A percentile compares a stretch with the other conserved stretches of the same genome.
phyloP scores from a whole-genome alignment of 306 rosid species.

The Trifolium fragiferum region DNA sequence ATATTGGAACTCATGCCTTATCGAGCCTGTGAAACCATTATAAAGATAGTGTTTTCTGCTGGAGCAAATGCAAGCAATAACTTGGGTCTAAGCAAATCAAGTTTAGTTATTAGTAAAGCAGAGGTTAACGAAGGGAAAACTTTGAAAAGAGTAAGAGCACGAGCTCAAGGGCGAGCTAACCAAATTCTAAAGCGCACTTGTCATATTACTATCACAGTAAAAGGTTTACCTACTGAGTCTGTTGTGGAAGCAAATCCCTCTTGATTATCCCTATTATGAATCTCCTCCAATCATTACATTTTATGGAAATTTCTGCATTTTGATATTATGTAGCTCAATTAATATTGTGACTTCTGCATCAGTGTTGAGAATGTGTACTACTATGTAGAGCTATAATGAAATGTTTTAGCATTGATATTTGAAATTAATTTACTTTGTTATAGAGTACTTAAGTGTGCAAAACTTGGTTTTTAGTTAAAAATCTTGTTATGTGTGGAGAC shows the following conservation, averaged over 20 bases:
- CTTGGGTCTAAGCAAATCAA: conserved; percentile 56
- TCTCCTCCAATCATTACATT: conserved; percentile 25
- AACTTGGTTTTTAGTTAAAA: too few species aligned
- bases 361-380: conserved; percentile 28
- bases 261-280: conserved; percentile 38
- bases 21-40: conserved; percentile 52
- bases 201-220: conserved; percentile 51
- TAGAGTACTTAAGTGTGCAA: too few species aligned
- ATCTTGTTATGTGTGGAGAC: too few species aligned
- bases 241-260: conserved; percentile 44
- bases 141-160: conserved; percentile 49
- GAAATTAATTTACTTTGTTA: background rate
- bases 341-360: conserved; percentile 14
- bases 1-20: conserved; percentile 58
- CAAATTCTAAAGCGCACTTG: conserved; percentile 52
- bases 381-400: conserved; percentile 1
- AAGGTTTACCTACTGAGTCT: conserved; percentile 48
- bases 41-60: conserved; percentile 57
- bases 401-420: conserved; percentile 20
- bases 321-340: conserved; percentile 38
- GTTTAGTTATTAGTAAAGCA: conserved; percentile 55
- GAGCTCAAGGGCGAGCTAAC: conserved; percentile 51
- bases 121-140: conserved; percentile 58
- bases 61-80: conserved; percentile 60
- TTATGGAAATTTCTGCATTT: conserved; percentile 40